Conservation (phyloP, 1,139 yeast species). For the Fermentozyma sake region DNA sequence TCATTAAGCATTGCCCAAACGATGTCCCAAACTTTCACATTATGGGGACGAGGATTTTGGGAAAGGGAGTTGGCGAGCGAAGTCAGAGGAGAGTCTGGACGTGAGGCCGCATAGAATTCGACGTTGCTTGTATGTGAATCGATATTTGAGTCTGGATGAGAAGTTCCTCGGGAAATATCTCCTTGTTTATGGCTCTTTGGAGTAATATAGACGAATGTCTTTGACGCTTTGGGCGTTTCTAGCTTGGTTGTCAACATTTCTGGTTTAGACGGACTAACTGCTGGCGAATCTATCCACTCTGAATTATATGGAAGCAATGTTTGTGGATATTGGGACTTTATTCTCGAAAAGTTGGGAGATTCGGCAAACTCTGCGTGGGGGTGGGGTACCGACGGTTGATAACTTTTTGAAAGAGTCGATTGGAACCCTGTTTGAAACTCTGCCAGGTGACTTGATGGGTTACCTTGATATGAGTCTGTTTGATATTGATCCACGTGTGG, state of each 20-base stretch:
- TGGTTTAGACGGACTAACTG: constrained; percentile 20
- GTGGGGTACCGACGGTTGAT: too few relatives aligned
- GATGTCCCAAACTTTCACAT: constrained; percentile 29
- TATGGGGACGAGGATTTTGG: neutral
- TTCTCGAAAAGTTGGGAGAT: too few relatives aligned
- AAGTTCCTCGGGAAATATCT: constrained; percentile 3
- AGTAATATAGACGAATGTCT: constrained; percentile 18
- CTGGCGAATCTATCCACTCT: constrained; percentile 36
- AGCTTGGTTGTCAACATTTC: constrained; percentile 9
- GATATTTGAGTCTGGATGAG: too few relatives aligned
- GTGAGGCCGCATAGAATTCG: constrained; percentile 1
- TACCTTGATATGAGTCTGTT: too few relatives aligned
- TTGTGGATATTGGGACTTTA: too few relatives aligned
- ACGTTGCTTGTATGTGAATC: constrained; percentile 3
- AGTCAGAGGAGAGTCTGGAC: neutral
- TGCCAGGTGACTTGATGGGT: too few relatives aligned
- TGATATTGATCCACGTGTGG: too few relatives aligned
- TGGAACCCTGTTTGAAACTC: too few relatives aligned
- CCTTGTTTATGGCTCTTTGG: constrained; percentile 18
- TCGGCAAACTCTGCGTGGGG: too few relatives aligned
- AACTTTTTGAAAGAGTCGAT: too few relatives aligned
- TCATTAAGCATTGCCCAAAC: constrained; percentile 50
- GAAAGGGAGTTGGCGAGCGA: constrained; percentile 2
- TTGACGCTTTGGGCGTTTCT: constrained; percentile 24
- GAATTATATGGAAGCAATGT: too few relatives aligned